phyloP scores from a whole-genome alignment of 208 protist species.

The Porcisia deanei region DNA sequence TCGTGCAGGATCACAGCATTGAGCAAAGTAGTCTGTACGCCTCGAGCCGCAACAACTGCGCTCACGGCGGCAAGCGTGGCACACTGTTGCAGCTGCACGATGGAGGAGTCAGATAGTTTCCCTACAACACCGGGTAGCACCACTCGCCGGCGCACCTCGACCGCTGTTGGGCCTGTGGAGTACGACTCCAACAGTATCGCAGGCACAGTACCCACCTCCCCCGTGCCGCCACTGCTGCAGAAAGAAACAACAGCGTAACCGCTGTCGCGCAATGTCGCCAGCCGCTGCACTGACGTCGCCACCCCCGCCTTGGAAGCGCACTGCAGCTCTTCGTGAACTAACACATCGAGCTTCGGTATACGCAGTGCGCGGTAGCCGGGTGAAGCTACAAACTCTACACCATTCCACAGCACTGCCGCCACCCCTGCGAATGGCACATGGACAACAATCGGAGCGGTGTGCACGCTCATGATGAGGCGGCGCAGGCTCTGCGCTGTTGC shows the following conservation, averaged over 20 bases:
- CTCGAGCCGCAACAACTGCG: slow-evolving; percentile 10
- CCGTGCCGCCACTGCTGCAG: not conserved
- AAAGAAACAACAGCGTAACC: slow-evolving; percentile 24
- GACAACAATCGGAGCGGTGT: slow-evolving; percentile 37
- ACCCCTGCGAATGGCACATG: slow-evolving; percentile 35
- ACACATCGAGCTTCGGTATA: slow-evolving; percentile 25
- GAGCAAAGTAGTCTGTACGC: slow-evolving; percentile 20
- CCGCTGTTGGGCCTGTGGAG: slow-evolving; percentile 13
- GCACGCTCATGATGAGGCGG: slow-evolving; percentile 32
- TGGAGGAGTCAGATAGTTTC: slow-evolving; percentile 7
- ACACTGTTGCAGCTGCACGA: slow-evolving; percentile 22
- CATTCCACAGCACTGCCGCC: slow-evolving; percentile 52
- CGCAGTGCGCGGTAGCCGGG: slow-evolving; percentile 29
- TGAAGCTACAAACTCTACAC: slow-evolving; percentile 19
- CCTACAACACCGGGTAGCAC: slow-evolving; percentile 19
- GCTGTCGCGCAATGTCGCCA: slow-evolving; percentile 14
- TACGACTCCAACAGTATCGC: slow-evolving; percentile 23
- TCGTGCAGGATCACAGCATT: slow-evolving; percentile 28
- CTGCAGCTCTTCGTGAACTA: slow-evolving; percentile 27
- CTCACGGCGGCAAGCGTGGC: slow-evolving; percentile 16
- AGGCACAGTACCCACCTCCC: slow-evolving; percentile 1
- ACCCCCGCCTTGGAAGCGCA: not conserved
- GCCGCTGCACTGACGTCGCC: slow-evolving; percentile 4
- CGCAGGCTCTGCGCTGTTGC: slow-evolving; percentile 4
- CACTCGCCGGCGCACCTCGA: slow-evolving; percentile 14